Evolutionary conservation across 352 stramenopile species (phyloP).

Genomic region (Globisporangium radiosum): DNA sequence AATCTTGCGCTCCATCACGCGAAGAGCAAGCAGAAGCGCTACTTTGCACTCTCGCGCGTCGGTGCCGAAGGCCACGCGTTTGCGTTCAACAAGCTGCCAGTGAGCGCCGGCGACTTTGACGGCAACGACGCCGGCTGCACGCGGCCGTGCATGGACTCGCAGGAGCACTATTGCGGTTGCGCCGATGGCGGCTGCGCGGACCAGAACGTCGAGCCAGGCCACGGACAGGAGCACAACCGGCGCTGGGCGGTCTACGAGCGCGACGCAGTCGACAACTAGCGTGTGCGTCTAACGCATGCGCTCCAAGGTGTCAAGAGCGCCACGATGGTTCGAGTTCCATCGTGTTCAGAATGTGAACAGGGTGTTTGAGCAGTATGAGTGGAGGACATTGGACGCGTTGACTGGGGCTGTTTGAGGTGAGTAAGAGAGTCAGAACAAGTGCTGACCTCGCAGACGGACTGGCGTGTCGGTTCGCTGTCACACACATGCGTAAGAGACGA

Average conservation of each 20-base stretch:
- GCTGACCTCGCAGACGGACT: too few relatives aligned
- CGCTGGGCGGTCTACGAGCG: constrained; percentile 88
- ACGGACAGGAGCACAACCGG: constrained; percentile 86
- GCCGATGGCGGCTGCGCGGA: constrained; percentile 75
- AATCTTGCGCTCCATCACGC: constrained; percentile 84
- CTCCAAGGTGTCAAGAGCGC: neutral
- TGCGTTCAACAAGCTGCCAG: constrained; percentile 82
- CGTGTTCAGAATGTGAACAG: neutral
- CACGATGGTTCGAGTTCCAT: neutral
- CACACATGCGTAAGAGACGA: too few relatives aligned
- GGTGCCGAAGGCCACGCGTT: constrained; percentile 84
- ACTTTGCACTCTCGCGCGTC: constrained; percentile 82
- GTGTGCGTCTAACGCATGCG: too few relatives aligned
- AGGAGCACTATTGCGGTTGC: constrained; percentile 78
- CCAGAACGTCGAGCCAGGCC: constrained; percentile 48
- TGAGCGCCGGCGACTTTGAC: constrained; percentile 60
- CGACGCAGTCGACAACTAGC: constrained; percentile 20
- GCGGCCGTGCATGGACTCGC: constrained; percentile 70
- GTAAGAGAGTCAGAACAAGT: too few relatives aligned
- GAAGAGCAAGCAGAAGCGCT: constrained; percentile 75
- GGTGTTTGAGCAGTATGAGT: too few relatives aligned
- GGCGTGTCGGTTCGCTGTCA: too few relatives aligned
- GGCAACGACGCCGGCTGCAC: constrained; percentile 78
- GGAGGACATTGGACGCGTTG: too few relatives aligned
- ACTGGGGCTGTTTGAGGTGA: too few relatives aligned